These are phyloP conservation scores for Gossypium arboreum DNA, from an alignment of 345 rosid genomes.

Conservation along the genomic window DNA sequence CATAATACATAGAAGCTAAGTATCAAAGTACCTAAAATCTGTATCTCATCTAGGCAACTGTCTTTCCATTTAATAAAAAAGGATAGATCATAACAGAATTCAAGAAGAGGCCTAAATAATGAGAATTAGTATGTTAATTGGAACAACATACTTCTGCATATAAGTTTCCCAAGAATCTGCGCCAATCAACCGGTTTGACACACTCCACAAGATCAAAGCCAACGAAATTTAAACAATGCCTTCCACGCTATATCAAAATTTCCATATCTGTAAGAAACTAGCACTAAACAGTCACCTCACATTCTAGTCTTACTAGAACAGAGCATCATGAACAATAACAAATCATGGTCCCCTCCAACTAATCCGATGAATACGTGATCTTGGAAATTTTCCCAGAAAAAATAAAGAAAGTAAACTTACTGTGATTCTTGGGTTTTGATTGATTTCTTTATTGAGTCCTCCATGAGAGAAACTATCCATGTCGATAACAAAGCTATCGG, in stretches of 20 bases:
- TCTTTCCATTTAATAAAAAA: slow-evolving; percentile 25
- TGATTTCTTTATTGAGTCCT: too few species aligned
- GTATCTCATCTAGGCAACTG: slow-evolving; percentile 77
- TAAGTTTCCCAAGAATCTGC: slow-evolving; percentile 77
- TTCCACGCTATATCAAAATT: slow-evolving; percentile 56
- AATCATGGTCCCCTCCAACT: too few species aligned
- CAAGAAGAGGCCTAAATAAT: neutral
- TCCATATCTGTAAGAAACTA: slow-evolving; percentile 37
- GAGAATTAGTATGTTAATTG: slow-evolving; percentile 14
- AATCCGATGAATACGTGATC: too few species aligned
- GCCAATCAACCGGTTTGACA: slow-evolving; percentile 54
- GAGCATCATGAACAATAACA: too few species aligned
- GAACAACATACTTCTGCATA: slow-evolving; percentile 53
- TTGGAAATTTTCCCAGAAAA: too few species aligned
- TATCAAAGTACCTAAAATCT: slow-evolving; percentile 49
- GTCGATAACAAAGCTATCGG: too few species aligned
- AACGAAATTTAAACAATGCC: slow-evolving; percentile 53
- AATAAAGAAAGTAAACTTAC: too few species aligned
- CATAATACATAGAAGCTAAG: neutral
- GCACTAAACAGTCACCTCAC: neutral
- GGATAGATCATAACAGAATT: neutral
- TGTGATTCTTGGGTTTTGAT: too few species aligned
- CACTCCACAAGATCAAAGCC: slow-evolving; percentile 46
- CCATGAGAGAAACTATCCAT: too few species aligned
- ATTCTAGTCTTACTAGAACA: neutral